These are phyloP conservation scores for Calendula officinalis DNA, from an alignment of 129 eudicot species.

Conservation along the genomic window DNA sequence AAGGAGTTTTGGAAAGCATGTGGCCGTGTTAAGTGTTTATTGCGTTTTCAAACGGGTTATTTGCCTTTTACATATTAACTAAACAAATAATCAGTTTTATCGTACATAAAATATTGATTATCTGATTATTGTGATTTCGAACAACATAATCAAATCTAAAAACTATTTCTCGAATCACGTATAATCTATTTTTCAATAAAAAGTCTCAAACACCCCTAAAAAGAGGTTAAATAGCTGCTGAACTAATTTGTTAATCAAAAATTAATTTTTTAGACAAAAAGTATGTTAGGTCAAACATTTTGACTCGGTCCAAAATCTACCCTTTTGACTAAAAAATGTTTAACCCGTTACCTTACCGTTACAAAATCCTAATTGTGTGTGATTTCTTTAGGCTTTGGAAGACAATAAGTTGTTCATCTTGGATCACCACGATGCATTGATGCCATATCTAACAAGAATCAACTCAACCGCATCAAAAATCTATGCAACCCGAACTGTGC, in stretches of 20 bases:
- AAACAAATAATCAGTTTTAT: too few species aligned
- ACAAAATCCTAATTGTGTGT: background rate
- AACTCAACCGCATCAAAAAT: slow-evolving; percentile 64
- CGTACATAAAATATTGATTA: too few species aligned
- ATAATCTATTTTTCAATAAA: too few species aligned
- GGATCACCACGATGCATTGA: slow-evolving; percentile 81
- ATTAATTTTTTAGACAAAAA: background rate
- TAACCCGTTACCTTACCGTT: background rate
- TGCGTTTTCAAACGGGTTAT: too few species aligned
- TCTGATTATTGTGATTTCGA: too few species aligned
- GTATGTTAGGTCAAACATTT: background rate
- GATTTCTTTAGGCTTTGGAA: slow-evolving; percentile 58
- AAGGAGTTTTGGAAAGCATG: too few species aligned
- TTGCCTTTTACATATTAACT: too few species aligned
- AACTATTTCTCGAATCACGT: too few species aligned
- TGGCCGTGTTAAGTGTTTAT: too few species aligned
- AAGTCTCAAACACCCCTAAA: too few species aligned
- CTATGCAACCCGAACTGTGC: slow-evolving; percentile 80
- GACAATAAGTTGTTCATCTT: slow-evolving; percentile 67
- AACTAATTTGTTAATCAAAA: background rate
- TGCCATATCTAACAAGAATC: slow-evolving; percentile 73
- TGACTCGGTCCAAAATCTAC: background rate
- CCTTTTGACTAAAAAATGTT: background rate
- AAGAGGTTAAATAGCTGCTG: too few species aligned
- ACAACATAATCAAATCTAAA: too few species aligned